Evolutionary conservation across 495 filamentous ascomycete genomes (phyloP).

Genomic region (Echria macrotheca): DNA sequence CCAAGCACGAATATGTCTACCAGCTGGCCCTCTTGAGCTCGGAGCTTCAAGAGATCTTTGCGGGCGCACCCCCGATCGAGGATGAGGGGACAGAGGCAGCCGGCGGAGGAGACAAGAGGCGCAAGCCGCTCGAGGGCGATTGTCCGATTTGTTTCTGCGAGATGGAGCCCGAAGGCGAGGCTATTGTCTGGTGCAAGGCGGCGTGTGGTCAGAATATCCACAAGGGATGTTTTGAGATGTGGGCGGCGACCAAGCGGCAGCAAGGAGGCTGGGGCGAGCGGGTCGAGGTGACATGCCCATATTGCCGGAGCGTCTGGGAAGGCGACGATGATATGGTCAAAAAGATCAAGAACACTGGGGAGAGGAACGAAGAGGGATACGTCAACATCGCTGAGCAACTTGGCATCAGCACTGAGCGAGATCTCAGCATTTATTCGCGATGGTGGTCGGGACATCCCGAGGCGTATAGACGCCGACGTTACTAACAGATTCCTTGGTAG

Average conservation of each 20-base stretch:
- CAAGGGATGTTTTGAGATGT: conserved; percentile 63
- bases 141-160: conserved; percentile 77
- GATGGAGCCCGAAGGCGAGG: conserved; percentile 51
- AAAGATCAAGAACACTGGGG: conserved; percentile 38
- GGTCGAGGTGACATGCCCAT: conserved; percentile 56
- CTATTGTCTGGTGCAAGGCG: conserved; percentile 64
- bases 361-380: conserved; percentile 53
- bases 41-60: conserved; percentile 61
- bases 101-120: conserved; percentile 27
- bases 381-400: conserved; percentile 60
- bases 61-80: conserved; percentile 39
- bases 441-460: conserved; percentile 14
- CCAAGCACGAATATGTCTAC: conserved; percentile 57
- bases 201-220: conserved; percentile 79
- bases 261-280: conserved; percentile 11
- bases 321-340: conserved; percentile 44
- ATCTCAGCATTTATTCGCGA: conserved; percentile 20
- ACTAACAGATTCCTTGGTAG: no score
- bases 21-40: conserved; percentile 65
- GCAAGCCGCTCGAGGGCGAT: conserved; percentile 59
- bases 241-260: conserved; percentile 52
- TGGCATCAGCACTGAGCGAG: conserved; percentile 50
- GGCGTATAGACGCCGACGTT: neutral
- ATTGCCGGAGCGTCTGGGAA: conserved; percentile 57
- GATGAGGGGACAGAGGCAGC: conserved; percentile 13